These are phyloP conservation scores for Spathaspora sp. DNA, from an alignment of 1,139 yeast species.

Conservation along the genomic window DNA sequence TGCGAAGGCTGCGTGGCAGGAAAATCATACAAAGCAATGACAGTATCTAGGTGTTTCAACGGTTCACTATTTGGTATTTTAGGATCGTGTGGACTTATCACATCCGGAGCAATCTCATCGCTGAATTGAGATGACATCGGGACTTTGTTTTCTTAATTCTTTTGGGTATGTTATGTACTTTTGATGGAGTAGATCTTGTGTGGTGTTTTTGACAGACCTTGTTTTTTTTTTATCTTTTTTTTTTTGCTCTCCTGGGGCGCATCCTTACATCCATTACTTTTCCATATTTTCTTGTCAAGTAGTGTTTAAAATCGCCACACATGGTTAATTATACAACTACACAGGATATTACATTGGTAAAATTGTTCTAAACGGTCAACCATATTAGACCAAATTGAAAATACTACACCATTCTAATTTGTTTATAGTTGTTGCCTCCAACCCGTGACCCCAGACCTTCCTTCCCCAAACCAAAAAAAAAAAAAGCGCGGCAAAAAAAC, in stretches of 20 bases:
- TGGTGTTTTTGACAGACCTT: neutral
- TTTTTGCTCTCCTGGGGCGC: neutral
- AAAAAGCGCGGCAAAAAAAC: neutral
- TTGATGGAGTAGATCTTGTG: neutral
- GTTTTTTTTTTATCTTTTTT: neutral
- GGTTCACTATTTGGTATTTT: slow-evolving; percentile 23
- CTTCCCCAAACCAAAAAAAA: neutral
- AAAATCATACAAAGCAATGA: slow-evolving; percentile 51
- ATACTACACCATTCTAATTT: neutral
- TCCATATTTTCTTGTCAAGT: neutral
- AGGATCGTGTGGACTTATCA: slow-evolving; percentile 29
- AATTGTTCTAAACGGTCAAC: too few relatives aligned
- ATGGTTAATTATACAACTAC: neutral
- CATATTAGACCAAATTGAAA: neutral
- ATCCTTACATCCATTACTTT: neutral
- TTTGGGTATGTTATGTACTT: neutral
- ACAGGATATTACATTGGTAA: too few relatives aligned
- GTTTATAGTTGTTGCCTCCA: neutral
- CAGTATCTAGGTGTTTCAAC: slow-evolving; percentile 46
- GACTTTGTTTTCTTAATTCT: neutral
- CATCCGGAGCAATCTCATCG: slow-evolving; percentile 46
- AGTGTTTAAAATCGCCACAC: neutral
- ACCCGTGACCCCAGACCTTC: neutral
- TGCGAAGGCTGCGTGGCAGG: slow-evolving; percentile 48
- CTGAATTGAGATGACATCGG: slow-evolving; percentile 9